Evolutionary conservation across 2,329 filamentous ascomycete genomes (phyloP), one percentile per base, ranked within the genome.

Genomic region (Ilyonectria destructans): DNA sequence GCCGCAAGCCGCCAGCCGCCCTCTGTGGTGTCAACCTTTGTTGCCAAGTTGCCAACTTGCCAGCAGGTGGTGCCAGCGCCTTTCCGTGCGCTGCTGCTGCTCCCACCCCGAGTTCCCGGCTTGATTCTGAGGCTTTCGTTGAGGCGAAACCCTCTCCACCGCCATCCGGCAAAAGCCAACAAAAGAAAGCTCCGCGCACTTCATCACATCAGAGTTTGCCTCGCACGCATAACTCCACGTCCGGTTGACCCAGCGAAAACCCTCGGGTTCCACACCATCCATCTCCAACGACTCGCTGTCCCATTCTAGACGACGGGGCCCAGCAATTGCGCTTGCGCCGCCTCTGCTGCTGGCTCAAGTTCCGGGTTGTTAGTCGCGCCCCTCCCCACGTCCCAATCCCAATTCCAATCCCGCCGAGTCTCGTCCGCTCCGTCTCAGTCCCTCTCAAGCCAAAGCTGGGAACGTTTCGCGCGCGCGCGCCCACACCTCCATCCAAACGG

Each of bases 401-500:
- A 71, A 57, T 70, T 59, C 68, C 71, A 64, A 59, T 61, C 64
- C 58, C 52, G 66, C 26, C 72, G 70, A 73, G 65, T 74, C 40
- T 46, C 62, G 70, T 66, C 71, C 71, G 71, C 69, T 45, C 55
- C 57, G 37, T 43, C 55, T 43, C 37, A 13, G 52, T 37, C 65
- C 72, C 69, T 70, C 68, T 71, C 58, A 64, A 70, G 71, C 73
- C 71, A 75, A 68, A 71, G 71, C 69, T 71, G 69, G 66, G 70
- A 59, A 75, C 73, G 70, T 72, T 75, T 75, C 74, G 60, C 60
- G 65, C 65, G 65, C 72, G 73, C 62, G 67, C 71, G 73, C 73
- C 73, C 73, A 74, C 73, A 75, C 72, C 73, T 73, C 73, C 71
- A 74, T 69, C 40, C 71, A 75, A 75, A 70, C 74, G 68, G 73